Evolutionary conservation across 108 stramenopile genomes (phyloP), one percentile per base, ranked within the genome.

Genomic region (Cyclotella baltica): DNA sequence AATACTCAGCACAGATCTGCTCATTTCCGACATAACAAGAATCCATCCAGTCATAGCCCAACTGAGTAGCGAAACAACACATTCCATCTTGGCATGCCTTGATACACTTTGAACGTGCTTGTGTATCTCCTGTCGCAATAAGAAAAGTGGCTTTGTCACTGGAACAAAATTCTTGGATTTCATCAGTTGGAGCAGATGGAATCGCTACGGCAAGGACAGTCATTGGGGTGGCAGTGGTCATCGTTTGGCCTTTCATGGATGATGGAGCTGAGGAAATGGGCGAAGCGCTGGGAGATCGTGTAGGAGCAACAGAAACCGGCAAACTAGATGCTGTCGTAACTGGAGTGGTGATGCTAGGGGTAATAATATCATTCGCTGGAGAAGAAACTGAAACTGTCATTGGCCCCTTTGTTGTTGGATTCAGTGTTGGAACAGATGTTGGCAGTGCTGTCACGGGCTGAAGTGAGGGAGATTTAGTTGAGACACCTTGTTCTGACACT

Each of bases 11-110:
- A 27, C 70, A 70, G 20, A 38, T 20, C 16, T 37, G 55, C 37
- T 70, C 55, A 37, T 70, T 70, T 27, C 70, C 56, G 19, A 8
- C 18, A 16, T 34, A 61, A 34, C 59, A 61, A 1, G 59, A 61
- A 34, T 61, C 59, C 59, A 61, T 61, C 46, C 61, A 73, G 6
- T n/a, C 34, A 50, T 55, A 66, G 28, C 65, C 63, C 38, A 75
- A 75, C 74, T 75, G 37, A 34, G 66, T 65, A 27, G 74, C 30
- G 22, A 66, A 75, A 36, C 74, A 75, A 36, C 74, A 75, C 35
- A 75, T 16, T 43, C 74, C 74, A 57, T 66, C 27, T 27, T 15
- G 37, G 55, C 74, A 75, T 25, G 74, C 65, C 0, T 56, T 19
- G 28, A 56, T 37, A 37, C 74, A 75, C 36, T 66, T 53, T 2